phyloP scores from a whole-genome alignment of 441 rosid genomes.

The Euphorbia schlechtendalii region DNA sequence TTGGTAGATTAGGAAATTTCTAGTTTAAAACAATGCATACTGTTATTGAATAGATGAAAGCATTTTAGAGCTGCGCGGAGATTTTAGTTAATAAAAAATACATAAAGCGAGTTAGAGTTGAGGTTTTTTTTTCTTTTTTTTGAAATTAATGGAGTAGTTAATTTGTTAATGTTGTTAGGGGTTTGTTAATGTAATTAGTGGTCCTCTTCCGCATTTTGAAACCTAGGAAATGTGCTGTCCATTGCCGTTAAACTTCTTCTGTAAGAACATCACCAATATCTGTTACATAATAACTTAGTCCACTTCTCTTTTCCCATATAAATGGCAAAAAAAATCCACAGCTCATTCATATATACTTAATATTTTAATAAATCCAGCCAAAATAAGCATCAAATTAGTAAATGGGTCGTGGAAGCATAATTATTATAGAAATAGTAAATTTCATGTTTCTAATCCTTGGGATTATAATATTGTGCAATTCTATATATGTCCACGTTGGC shows the following conservation, averaged over 20 bases:
- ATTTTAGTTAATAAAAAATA: no score
- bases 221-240: background rate
- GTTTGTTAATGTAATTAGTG: background rate
- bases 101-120: no score
- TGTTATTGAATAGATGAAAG: no score
- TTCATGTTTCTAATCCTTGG: conserved; percentile 5
- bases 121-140: no score
- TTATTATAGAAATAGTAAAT: conserved; percentile 4
- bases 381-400: no score
- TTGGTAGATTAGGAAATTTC: background rate
- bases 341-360: background rate
- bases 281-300: background rate
- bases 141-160: background rate
- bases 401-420: conserved; percentile 9
- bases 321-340: background rate
- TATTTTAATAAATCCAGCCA: no score
- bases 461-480: background rate
- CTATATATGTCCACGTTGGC: background rate
- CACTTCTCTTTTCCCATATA: background rate
- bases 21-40: background rate
- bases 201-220: no score
- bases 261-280: background rate
- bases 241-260: conserved; percentile 3
- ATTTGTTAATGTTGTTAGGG: background rate
- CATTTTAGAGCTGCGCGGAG: no score